These are phyloP conservation scores for Aspergillus sparsus DNA, from an alignment of 495 filamentous ascomycete genomes.

Conservation along the genomic window DNA sequence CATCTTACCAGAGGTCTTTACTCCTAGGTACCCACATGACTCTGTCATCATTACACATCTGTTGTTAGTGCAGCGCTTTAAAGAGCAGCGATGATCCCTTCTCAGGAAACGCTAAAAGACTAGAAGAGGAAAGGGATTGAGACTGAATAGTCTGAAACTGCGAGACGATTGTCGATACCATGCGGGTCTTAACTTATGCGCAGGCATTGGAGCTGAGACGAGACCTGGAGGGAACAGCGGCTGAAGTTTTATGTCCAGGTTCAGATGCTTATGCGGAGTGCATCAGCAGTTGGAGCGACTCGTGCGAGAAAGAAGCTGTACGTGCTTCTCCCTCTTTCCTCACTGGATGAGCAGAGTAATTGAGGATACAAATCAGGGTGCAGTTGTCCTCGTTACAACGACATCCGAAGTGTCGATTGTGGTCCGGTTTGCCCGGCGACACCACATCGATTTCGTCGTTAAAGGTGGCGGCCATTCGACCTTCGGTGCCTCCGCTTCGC, in stretches of 20 bases:
- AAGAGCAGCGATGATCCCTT: too few relatives aligned
- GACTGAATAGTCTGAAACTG: too few relatives aligned
- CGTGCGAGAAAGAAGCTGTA: slow-evolving; percentile 23
- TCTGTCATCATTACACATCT: too few relatives aligned
- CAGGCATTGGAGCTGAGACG: slow-evolving; percentile 4
- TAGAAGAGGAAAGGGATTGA: too few relatives aligned
- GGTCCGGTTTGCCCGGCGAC: slow-evolving; percentile 19
- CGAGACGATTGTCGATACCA: too few relatives aligned
- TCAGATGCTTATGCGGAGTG: slow-evolving; percentile 22
- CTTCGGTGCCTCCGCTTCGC: slow-evolving; percentile 17
- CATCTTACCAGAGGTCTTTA: too few relatives aligned
- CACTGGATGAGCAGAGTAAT: background rate
- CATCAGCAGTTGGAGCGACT: slow-evolving; percentile 23
- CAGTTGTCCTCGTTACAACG: slow-evolving; percentile 24
- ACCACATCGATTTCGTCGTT: slow-evolving; percentile 25
- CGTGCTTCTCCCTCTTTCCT: background rate
- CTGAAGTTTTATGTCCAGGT: slow-evolving; percentile 12
- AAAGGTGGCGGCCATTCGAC: slow-evolving; percentile 23
- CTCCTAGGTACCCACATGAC: too few relatives aligned
- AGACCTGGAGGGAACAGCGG: slow-evolving; percentile 13
- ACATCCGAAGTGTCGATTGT: slow-evolving; percentile 22
- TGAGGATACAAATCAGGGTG: slow-evolving; percentile 19
- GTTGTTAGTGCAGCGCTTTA: too few relatives aligned
- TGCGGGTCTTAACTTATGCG: slow-evolving; percentile 7
- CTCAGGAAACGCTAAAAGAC: too few relatives aligned